A percentile compares a stretch with the other conserved stretches of the same genome.
phyloP scores from a whole-genome alignment of 805 yeast genomes.

The Ogataea allantospora region DNA sequence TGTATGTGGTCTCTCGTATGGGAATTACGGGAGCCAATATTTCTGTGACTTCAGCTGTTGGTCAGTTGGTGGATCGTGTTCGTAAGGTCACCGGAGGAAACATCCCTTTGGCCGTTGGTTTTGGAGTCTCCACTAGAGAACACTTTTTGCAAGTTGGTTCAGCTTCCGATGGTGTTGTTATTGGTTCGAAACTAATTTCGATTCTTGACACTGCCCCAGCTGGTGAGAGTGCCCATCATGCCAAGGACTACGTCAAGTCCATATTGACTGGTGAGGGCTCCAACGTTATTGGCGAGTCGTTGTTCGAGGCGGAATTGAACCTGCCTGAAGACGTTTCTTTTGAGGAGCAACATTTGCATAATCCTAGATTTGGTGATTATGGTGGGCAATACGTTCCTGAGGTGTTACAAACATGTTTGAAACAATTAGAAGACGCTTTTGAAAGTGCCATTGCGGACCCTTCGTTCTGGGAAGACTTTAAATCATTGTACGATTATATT shows the following conservation, averaged over 20 bases:
- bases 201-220: slow-evolving; percentile 61
- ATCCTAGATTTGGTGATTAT: slow-evolving; percentile 85
- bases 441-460: slow-evolving; percentile 88
- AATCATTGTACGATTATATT: slow-evolving; percentile 80
- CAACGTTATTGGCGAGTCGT: slow-evolving; percentile 25
- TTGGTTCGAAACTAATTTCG: slow-evolving; percentile 83
- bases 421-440: slow-evolving; percentile 85
- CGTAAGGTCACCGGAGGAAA: slow-evolving; percentile 69
- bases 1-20: slow-evolving; percentile 96
- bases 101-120: slow-evolving; percentile 91
- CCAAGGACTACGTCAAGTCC: slow-evolving; percentile 62
- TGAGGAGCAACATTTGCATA: slow-evolving; percentile 62
- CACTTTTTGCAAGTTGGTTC: slow-evolving; percentile 80
- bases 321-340: slow-evolving; percentile 32
- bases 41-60: slow-evolving; percentile 59
- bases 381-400: slow-evolving; percentile 99
- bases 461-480: slow-evolving; percentile 89
- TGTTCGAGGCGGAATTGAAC: slow-evolving; percentile 20
- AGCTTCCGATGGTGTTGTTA: slow-evolving; percentile 91
- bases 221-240: slow-evolving; percentile 61
- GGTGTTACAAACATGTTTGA: slow-evolving; percentile 85
- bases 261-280: slow-evolving; percentile 61
- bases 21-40: slow-evolving; percentile 93
- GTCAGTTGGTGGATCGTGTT: slow-evolving; percentile 69
- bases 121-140: slow-evolving; percentile 93